Evolutionary conservation across 2,329 filamentous ascomycete species (phyloP).

Genomic region (Talaromyces sp.): DNA sequence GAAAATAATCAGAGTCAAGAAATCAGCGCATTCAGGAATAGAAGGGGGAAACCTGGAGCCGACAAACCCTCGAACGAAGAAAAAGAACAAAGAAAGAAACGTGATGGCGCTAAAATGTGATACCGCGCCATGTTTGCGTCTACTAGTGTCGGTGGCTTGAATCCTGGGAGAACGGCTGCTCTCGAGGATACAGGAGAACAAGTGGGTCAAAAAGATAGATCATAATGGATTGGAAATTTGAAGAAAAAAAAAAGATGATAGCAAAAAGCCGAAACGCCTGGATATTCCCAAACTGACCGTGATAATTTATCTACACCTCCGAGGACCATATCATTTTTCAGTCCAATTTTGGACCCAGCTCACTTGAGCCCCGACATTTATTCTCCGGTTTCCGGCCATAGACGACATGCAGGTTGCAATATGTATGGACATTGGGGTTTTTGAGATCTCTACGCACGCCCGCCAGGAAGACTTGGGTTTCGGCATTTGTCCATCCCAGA

Average conservation of each 20-base stretch:
- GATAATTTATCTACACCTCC: conserved; percentile 1
- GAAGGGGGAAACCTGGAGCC: background rate
- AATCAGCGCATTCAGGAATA: background rate
- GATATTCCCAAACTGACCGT: conserved; percentile 3
- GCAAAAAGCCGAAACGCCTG: background rate
- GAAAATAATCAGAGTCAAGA: background rate
- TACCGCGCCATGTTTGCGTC: background rate
- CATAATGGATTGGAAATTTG: no score
- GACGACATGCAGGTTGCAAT: conserved; percentile 36
- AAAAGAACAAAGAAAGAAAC: background rate
- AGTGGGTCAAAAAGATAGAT: background rate
- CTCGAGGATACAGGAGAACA: no score
- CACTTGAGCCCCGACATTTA: background rate
- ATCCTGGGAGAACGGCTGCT: no score
- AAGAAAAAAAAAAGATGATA: background rate
- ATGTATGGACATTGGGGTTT: conserved; percentile 42
- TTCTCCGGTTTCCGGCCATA: conserved; percentile 41
- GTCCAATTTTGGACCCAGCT: conserved; percentile 30
- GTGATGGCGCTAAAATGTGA: background rate
- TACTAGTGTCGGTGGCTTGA: background rate
- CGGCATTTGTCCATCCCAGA: conserved; percentile 39
- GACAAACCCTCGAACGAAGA: background rate
- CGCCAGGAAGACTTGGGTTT: conserved; percentile 43
- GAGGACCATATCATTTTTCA: background rate
- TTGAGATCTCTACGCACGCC: conserved; percentile 43